These are phyloP conservation scores for Trichothecium roseum DNA, from an alignment of 2,329 filamentous ascomycete species.

Conservation along the genomic window DNA sequence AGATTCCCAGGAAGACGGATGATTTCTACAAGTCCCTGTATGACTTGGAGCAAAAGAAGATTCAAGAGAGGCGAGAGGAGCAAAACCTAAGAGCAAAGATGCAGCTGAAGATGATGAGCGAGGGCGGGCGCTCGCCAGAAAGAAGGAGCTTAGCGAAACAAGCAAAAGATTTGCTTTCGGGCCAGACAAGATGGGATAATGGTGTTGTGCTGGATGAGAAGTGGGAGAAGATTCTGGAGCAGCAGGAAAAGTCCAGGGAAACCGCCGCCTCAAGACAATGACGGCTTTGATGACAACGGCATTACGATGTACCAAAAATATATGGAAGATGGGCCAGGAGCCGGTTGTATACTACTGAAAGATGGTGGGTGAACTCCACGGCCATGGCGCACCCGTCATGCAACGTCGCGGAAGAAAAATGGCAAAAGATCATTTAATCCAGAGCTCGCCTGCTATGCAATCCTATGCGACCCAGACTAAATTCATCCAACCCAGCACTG, in stretches of 20 bases:
- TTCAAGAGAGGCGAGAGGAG: conserved; percentile 34
- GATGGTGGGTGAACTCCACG: no score
- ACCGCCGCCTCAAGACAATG: no score
- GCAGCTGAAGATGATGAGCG: conserved; percentile 28
- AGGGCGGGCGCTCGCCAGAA: conserved; percentile 40
- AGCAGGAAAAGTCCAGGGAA: conserved; percentile 10
- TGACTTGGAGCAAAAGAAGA: conserved; percentile 38
- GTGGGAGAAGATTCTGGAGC: conserved; percentile 27
- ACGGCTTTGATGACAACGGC: no score
- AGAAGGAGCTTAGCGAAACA: conserved; percentile 46
- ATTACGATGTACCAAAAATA: no score
- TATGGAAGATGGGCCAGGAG: no score
- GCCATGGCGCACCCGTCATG: no score
- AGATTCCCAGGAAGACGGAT: conserved; percentile 49
- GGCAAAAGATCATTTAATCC: no score
- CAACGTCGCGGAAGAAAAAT: no score
- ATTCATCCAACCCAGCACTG: conserved; percentile 32
- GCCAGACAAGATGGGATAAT: conserved; percentile 51
- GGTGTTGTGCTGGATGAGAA: conserved; percentile 32
- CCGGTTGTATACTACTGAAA: no score
- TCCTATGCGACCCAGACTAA: no score
- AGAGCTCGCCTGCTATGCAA: conserved; percentile 3
- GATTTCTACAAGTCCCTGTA: conserved; percentile 56
- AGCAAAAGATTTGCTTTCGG: conserved; percentile 51
- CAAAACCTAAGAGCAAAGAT: conserved; percentile 24